Evolutionary conservation across 768 basidiomycete genomes (phyloP).

Genomic region (Galerina marginata): DNA sequence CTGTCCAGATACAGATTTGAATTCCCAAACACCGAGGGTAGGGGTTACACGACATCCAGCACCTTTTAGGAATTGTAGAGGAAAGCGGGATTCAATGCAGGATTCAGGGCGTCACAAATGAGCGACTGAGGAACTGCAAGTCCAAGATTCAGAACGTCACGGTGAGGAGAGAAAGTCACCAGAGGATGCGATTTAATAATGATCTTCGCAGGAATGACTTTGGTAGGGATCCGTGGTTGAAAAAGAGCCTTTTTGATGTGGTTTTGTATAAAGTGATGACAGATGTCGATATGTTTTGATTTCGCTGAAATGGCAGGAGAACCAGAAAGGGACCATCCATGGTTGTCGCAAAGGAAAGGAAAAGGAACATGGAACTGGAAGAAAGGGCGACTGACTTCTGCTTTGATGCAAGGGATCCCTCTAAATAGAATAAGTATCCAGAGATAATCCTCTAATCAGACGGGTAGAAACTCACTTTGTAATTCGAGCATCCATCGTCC

Average conservation of each 20-base stretch:
- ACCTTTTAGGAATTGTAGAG: too few relatives aligned
- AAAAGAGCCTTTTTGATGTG: slow-evolving; percentile 23
- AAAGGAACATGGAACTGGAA: slow-evolving; percentile 17
- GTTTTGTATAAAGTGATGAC: slow-evolving; percentile 43
- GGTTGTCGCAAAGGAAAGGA: slow-evolving; percentile 29
- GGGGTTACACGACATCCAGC: too few relatives aligned
- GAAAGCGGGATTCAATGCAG: too few relatives aligned
- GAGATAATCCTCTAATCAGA: slow-evolving; percentile 32
- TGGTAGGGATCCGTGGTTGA: slow-evolving; percentile 34
- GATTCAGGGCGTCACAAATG: slow-evolving; percentile 13
- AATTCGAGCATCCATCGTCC: slow-evolving; percentile 25
- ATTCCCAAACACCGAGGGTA: too few relatives aligned
- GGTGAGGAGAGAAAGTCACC: slow-evolving; percentile 17
- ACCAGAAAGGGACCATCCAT: slow-evolving; percentile 10
- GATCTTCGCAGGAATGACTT: slow-evolving; percentile 41
- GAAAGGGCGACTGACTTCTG: slow-evolving; percentile 38
- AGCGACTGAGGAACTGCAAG: slow-evolving; percentile 2
- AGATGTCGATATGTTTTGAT: slow-evolving; percentile 34
- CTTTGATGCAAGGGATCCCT: slow-evolving; percentile 31
- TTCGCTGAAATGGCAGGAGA: slow-evolving; percentile 30
- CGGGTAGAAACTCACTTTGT: slow-evolving; percentile 31
- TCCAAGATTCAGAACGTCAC: slow-evolving; percentile 8
- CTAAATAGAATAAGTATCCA: too few relatives aligned
- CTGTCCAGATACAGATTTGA: too few relatives aligned
- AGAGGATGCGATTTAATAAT: slow-evolving; percentile 42